A percentile compares a stretch with the other conserved stretches of the same genome.
Conservation (phyloP, 2,329 filamentous ascomycete genomes). For the Bipolaris sorokiniana region DNA sequence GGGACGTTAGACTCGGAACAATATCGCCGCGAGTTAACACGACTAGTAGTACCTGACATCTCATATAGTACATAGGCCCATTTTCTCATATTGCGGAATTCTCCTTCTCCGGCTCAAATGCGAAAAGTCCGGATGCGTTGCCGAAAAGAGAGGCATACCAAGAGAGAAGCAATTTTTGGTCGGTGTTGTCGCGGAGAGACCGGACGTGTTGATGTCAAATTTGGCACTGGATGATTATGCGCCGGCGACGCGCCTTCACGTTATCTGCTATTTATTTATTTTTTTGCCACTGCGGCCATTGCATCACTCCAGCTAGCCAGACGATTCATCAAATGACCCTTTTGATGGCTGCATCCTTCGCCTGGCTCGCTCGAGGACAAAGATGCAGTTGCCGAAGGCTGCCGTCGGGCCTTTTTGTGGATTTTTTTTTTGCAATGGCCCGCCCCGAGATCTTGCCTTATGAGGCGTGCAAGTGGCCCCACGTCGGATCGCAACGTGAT, state of each 20-base stretch:
- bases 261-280: constrained; percentile 6
- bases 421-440: constrained; percentile 10
- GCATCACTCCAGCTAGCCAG: constrained; percentile 10
- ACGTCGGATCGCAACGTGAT: neutral
- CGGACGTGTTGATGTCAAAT: neutral
- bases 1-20: neutral
- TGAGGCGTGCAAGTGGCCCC: neutral
- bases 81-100: neutral
- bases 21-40: too few species aligned
- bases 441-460: constrained; percentile 8
- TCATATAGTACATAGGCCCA: neutral
- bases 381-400: neutral
- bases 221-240: neutral
- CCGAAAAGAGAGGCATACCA: neutral
- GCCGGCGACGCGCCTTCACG: constrained; percentile 3
- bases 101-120: neutral
- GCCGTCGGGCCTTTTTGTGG: constrained; percentile 9
- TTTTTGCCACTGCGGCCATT: neutral
- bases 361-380: neutral
- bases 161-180: neutral
- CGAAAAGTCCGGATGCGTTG: neutral
- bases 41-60: neutral
- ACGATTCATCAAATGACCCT: neutral
- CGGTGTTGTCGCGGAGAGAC: neutral
- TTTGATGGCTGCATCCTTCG: neutral